Percentiles rank a stretch among this genome's conserved stretches.
phyloP scores from a whole-genome alignment of 225 moss, liverwort and hornwort genomes.

The Polytrichum commune region DNA sequence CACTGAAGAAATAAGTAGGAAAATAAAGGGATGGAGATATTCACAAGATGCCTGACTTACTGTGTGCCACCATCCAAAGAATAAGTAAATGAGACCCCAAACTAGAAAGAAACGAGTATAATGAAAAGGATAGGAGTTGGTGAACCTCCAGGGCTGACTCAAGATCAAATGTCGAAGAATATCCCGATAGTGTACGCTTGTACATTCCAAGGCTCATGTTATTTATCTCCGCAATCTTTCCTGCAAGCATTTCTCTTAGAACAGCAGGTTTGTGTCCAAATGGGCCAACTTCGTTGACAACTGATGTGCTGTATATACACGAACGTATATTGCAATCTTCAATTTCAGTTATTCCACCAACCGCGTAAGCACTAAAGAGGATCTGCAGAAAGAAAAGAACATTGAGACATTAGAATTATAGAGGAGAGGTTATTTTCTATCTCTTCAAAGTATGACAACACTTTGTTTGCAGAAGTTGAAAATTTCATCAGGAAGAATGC shows the following conservation, averaged over 20 bases:
- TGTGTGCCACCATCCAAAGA: too few species aligned
- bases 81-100: too few species aligned
- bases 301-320: constrained; percentile 59
- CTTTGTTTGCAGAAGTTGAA: too few species aligned
- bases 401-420: constrained; percentile 4
- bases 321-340: constrained; percentile 55
- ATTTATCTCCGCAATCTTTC: constrained; percentile 32
- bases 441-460: too few species aligned
- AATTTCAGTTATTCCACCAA: constrained; percentile 80
- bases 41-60: too few species aligned
- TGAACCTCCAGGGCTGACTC: constrained; percentile 75
- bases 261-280: constrained; percentile 74
- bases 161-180: constrained; percentile 70
- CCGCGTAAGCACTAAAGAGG: constrained; percentile 71
- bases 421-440: too few species aligned
- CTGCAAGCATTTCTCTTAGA: constrained; percentile 68
- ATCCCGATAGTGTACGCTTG: constrained; percentile 60
- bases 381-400: constrained; percentile 47
- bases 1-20: too few species aligned
- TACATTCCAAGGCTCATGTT: constrained; percentile 64
- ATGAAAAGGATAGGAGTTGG: background rate
- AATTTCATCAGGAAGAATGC: too few species aligned
- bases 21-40: too few species aligned
- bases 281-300: constrained; percentile 62
- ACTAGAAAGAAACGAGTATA: too few species aligned